Evolutionary conservation across 2,329 filamentous ascomycete genomes (phyloP), one percentile per base, ranked within the genome.

Genomic region (Talaromyces amestolkiae): DNA sequence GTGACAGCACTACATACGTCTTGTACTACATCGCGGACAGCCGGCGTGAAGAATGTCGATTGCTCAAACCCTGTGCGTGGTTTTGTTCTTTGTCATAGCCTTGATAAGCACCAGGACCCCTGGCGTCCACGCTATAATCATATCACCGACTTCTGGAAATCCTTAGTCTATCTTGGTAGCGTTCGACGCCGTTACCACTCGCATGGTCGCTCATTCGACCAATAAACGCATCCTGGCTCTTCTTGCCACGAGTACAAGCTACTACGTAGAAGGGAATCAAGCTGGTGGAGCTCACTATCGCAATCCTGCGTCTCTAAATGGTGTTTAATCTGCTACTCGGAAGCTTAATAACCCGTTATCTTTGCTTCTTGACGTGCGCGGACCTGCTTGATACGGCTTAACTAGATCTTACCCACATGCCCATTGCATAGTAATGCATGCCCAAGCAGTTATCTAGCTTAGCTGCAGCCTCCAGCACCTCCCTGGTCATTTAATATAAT

Each of bases 311-410:
- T 19, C 5, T 56, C 6, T 15, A 24, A n/a, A 24, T 11, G 53
- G 31, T 19, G 27, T n/a, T 33, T 60, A 19, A 33, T 47, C 22
- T 60, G 58, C 3, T 8, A 17, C 41, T 47, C 58, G 41, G 58
- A 60, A 45, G 39, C 41, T 60, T 47, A 43, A 31, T 17, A 22
- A 11, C 3, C 17, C 27, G 58, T 60, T 60, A 60, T 60, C 58
- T 60, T 8, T 56, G 9, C 1, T 19, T 33, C 31, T n/a, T 33
- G 27, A 54, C 27, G 27, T 17, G 27, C 49, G 27, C 49, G 49
- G 49, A 35, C 24, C 49, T 31, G 51, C 51, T 37, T 37, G 53
- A 22, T 22, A 24, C 19, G n/a, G 33, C n/a, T 15, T 22, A 15
- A 22, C 5, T 35, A 22, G 51, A 54, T 54, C 51, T 54, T 54